Evolutionary conservation across 768 basidiomycete species (phyloP).

Genomic region (Podaxis sp.): DNA sequence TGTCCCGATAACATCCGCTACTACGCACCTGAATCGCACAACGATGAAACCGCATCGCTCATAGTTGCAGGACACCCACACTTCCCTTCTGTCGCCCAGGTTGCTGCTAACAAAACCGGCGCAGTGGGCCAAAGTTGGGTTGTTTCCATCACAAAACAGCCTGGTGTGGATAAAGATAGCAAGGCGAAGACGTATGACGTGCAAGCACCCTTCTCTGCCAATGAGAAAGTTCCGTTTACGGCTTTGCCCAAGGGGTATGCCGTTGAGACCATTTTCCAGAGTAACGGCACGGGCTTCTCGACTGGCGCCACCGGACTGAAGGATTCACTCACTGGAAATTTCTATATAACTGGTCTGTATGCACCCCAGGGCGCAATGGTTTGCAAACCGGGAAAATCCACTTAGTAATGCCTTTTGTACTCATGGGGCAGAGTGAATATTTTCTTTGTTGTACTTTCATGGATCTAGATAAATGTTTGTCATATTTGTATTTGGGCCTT

Average conservation of each 20-base stretch:
- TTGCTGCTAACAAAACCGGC: conserved; percentile 43
- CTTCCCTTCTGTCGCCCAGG: conserved; percentile 46
- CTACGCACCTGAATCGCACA: conserved; percentile 38
- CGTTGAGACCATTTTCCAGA: conserved; percentile 70
- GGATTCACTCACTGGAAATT: conserved; percentile 43
- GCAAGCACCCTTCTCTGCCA: conserved; percentile 48
- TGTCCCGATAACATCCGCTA: conserved; percentile 55
- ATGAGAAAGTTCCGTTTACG: conserved; percentile 34
- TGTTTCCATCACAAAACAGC: conserved; percentile 36
- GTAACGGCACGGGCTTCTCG: conserved; percentile 57
- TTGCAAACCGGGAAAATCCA: conserved; percentile 32
- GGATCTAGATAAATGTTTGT: not conserved
- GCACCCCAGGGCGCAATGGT: conserved; percentile 50
- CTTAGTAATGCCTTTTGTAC: not conserved
- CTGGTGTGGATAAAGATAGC: conserved; percentile 12
- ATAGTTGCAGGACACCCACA: conserved; percentile 68
- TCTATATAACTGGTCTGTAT: conserved; percentile 62
- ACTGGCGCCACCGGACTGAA: conserved; percentile 50
- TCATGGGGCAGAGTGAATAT: not conserved
- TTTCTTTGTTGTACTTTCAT: conserved; percentile 1
- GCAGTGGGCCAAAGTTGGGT: conserved; percentile 58
- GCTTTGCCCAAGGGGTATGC: conserved; percentile 29
- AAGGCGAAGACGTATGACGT: conserved; percentile 31
- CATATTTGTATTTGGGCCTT: not conserved
- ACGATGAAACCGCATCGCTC: conserved; percentile 31